Conservation (phyloP, 306 rosid genomes). For the Prunus davidiana region DNA sequence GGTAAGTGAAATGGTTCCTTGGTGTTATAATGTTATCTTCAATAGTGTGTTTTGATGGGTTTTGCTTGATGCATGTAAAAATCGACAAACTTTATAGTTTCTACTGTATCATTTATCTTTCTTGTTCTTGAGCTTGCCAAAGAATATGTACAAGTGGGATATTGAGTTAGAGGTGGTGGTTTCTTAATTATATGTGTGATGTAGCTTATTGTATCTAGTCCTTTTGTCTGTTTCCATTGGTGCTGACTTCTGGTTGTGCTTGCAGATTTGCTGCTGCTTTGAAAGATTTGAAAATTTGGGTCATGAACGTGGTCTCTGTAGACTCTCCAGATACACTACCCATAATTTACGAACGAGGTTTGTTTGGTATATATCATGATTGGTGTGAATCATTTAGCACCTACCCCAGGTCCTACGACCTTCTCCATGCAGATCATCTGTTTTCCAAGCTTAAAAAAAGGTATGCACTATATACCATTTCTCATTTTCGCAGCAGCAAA, state of each 20-base stretch:
- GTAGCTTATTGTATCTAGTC: conserved; percentile 10
- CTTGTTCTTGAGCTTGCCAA: not conserved
- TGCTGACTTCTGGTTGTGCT: conserved; percentile 20
- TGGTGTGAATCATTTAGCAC: conserved; percentile 97
- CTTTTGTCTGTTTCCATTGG: not conserved
- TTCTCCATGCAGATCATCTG: conserved; percentile 94
- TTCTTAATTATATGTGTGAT: conserved; percentile 6
- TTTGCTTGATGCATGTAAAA: not conserved
- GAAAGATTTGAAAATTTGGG: conserved; percentile 84
- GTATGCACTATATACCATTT: conserved; percentile 35
- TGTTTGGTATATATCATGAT: conserved; percentile 93
- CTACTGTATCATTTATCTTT: not conserved
- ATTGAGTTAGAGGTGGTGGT: not conserved
- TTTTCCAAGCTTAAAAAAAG: conserved; percentile 70
- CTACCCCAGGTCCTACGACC: conserved; percentile 91
- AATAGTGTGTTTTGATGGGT: not conserved
- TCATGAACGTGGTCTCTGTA: conserved; percentile 87
- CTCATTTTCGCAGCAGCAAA: conserved; percentile 6
- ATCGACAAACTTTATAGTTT: not conserved
- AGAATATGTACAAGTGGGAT: not conserved
- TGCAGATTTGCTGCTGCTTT: conserved; percentile 95
- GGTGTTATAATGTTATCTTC: not conserved
- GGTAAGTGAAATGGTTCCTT: conserved; percentile 50
- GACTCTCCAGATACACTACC: conserved; percentile 88
- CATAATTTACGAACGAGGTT: conserved; percentile 86